Evolutionary conservation across 192 early-diverging fungal species (phyloP).

Genomic region (Borealophlyctis nickersoniae): DNA sequence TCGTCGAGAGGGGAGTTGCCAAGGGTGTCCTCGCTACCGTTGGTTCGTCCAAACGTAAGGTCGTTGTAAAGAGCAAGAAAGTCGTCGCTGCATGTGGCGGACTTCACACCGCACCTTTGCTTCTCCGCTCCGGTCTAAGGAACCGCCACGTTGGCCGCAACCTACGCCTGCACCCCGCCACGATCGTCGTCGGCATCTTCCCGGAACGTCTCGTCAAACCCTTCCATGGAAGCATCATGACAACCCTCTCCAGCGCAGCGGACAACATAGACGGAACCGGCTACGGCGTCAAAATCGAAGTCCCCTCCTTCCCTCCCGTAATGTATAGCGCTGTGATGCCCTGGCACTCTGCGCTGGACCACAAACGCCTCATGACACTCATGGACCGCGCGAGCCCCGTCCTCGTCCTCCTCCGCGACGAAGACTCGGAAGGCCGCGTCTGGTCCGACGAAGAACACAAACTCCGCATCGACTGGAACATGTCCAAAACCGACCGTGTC

Average conservation of each 20-base stretch:
- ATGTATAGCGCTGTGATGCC: constrained; percentile 38
- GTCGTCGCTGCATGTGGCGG: constrained; percentile 65
- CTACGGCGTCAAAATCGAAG: constrained; percentile 68
- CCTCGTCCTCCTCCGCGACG: constrained; percentile 61
- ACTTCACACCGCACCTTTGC: constrained; percentile 62
- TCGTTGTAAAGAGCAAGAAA: constrained; percentile 48
- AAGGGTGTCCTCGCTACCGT: constrained; percentile 50
- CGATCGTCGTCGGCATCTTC: constrained; percentile 63
- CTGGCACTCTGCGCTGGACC: constrained; percentile 47
- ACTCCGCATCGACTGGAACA: constrained; percentile 43
- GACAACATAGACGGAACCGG: constrained; percentile 60
- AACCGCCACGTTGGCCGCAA: constrained; percentile 67
- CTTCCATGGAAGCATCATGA: constrained; percentile 59
- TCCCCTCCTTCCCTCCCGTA: constrained; percentile 55
- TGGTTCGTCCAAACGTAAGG: constrained; percentile 22
- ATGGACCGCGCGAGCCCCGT: constrained; percentile 48
- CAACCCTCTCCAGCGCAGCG: constrained; percentile 52
- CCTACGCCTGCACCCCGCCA: constrained; percentile 62
- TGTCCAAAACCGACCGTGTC: constrained; percentile 51
- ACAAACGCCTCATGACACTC: constrained; percentile 51
- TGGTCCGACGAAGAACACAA: constrained; percentile 38
- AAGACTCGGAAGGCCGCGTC: constrained; percentile 48
- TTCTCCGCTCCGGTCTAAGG: constrained; percentile 63
- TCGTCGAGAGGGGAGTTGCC: constrained; percentile 53
- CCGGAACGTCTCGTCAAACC: constrained; percentile 41